A percentile compares a stretch with the other conserved stretches of the same genome.
Conservation (phyloP, 2,329 filamentous ascomycete species). For the Hansfordia pulvinata region DNA sequence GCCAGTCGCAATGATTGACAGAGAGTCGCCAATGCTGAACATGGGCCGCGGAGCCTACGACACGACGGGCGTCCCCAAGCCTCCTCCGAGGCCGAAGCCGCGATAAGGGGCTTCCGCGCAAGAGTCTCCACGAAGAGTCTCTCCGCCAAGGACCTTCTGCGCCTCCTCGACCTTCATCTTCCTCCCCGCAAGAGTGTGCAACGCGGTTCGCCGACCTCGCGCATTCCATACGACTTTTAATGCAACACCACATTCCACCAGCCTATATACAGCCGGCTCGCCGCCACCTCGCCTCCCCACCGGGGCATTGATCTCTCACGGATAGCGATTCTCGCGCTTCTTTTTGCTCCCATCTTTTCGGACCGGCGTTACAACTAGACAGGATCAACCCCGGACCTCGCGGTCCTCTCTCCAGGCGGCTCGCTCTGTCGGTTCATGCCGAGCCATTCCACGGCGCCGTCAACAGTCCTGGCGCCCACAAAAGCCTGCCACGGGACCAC, state of each 20-base stretch:
- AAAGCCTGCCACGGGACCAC: too few relatives aligned
- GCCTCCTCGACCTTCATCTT: constrained; percentile 1
- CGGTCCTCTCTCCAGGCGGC: too few relatives aligned
- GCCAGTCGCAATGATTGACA: constrained; percentile 13
- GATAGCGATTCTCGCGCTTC: not conserved
- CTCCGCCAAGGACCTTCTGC: too few relatives aligned
- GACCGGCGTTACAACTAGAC: constrained; percentile 1
- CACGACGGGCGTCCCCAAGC: constrained; percentile 20
- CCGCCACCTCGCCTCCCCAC: too few relatives aligned
- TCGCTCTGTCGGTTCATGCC: too few relatives aligned
- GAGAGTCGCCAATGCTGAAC: constrained; percentile 16
- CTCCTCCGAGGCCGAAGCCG: constrained; percentile 18
- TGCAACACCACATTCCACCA: constrained; percentile 7
- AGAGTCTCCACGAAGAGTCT: too few relatives aligned
- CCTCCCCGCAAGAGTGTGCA: constrained; percentile 2
- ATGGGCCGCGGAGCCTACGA: constrained; percentile 22
- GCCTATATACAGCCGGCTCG: constrained; percentile 8
- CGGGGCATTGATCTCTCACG: not conserved
- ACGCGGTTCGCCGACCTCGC: constrained; percentile 5
- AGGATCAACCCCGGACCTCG: too few relatives aligned
- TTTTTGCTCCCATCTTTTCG: not conserved
- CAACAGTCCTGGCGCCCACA: too few relatives aligned
- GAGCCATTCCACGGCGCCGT: too few relatives aligned
- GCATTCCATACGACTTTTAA: constrained; percentile 17
- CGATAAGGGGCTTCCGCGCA: constrained; percentile 10